Base-by-base conservation (phyloP, 179 eudicot genomes). In the Drosera spatulata region DNA sequence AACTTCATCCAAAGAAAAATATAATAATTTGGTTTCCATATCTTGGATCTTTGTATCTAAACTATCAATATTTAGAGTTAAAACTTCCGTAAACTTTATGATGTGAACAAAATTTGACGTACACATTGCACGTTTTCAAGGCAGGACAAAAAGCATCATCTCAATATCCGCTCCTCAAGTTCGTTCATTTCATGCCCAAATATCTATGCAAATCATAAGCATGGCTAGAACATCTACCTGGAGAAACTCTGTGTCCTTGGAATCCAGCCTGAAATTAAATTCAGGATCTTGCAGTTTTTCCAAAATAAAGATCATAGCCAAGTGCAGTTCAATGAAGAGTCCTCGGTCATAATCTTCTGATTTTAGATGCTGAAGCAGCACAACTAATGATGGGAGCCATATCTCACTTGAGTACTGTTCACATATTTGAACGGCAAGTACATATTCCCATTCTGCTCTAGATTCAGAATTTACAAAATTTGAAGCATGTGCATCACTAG, bases 251-350 rank as follows among this genome's bases (percentile, higher is more conserved):
- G 72, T 56, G 51, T 74, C 78, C 51, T 82, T 93, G 46, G 82
- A 80, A 55, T 78, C 79, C 61, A 89, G 85, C 81, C 86, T 93
- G 73, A 84, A 78, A 49, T 71, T 63, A 68, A 86, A 66, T 65
- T 93, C 99, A 63, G 99, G 99, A 79, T 84, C 88, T 61, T 74
- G 87, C 62, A 93, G 66, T 74, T 83, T 86, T 50, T 82, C 93
- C 8, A 78, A 52, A 69, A 77, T 65, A 57, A 88, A 84, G 38
- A 82, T 82, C 83, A 84, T 65, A 10, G 88, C 80, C 62, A 80
- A 75, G 15, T 79, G 75, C 64, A 82, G 61, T 62, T 76, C 69
- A 73, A 74, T 47, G 62, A 73, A 73, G 50, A 66, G 62, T 59
- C 78, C 74, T 62, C 44, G 66, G 59, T 66, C 67, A 69, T 67